Percentiles rank a stretch among this genome's conserved stretches.
Evolutionary conservation across 2,329 filamentous ascomycete species (phyloP).

Genomic region (Pestalotiopsis sp.): DNA sequence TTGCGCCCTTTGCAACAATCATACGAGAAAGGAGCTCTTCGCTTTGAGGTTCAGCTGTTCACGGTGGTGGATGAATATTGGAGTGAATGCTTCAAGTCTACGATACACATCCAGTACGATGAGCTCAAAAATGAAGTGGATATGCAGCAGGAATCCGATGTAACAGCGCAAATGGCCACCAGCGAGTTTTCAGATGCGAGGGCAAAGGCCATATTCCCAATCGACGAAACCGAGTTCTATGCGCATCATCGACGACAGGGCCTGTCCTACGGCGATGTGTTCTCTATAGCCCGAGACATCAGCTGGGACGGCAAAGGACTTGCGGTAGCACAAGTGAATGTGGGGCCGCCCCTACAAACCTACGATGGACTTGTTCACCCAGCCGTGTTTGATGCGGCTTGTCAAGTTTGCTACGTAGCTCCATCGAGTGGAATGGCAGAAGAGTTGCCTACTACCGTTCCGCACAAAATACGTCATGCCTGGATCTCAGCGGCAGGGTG

Average conservation of each 20-base stretch:
- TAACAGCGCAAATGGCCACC: slow-evolving; percentile 13
- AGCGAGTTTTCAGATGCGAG: slow-evolving; percentile 17
- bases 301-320: slow-evolving; percentile 26
- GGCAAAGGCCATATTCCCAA: slow-evolving; percentile 19
- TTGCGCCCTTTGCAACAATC: slow-evolving; percentile 23
- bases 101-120: slow-evolving; percentile 29
- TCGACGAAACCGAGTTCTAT: slow-evolving; percentile 29
- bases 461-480: slow-evolving; percentile 27
- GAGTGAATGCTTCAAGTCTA: slow-evolving; percentile 31
- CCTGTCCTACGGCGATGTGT: slow-evolving; percentile 30
- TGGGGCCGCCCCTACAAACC: slow-evolving; percentile 16
- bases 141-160: slow-evolving; percentile 15
- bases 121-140: slow-evolving; percentile 21
- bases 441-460: slow-evolving; percentile 27
- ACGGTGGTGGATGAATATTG: slow-evolving; percentile 25
- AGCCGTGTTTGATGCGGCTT: slow-evolving; percentile 34
- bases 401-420: slow-evolving; percentile 30
- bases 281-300: slow-evolving; percentile 30
- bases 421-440: slow-evolving; percentile 19
- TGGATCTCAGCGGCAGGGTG: slow-evolving; percentile 35
- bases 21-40: slow-evolving; percentile 23
- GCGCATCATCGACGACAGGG: slow-evolving; percentile 25
- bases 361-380: slow-evolving; percentile 34
- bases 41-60: slow-evolving; percentile 31
- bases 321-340: slow-evolving; percentile 17